Percentiles rank a stretch among this genome's conserved stretches.
phyloP scores from a whole-genome alignment of 2,329 filamentous ascomycete genomes.

The Stagonosporopsis rhizophila region DNA sequence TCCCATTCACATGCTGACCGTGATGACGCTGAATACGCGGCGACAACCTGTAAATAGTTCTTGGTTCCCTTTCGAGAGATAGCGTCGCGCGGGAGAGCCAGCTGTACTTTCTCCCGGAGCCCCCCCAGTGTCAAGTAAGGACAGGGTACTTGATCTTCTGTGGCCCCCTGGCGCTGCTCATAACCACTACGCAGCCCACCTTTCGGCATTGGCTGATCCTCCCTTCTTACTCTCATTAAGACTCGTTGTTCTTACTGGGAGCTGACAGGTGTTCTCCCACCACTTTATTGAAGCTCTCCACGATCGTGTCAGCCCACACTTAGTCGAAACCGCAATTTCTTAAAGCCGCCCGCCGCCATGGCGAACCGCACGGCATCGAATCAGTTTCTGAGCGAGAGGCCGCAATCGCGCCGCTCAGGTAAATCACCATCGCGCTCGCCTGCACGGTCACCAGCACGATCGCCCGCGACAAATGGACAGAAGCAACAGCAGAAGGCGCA shows the following conservation, averaged over 20 bases:
- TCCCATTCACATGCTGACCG: neutral
- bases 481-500: slow-evolving; percentile 48
- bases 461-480: slow-evolving; percentile 15
- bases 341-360: slow-evolving; percentile 43
- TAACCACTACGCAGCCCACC: slow-evolving; percentile 31
- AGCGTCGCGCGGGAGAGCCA: slow-evolving; percentile 25
- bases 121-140: slow-evolving; percentile 24
- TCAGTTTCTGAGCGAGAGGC: slow-evolving; percentile 43
- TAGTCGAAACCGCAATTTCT: slow-evolving; percentile 28
- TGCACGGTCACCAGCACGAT: slow-evolving; percentile 31
- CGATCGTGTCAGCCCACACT: slow-evolving; percentile 25
- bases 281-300: slow-evolving; percentile 20
- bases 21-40: slow-evolving; percentile 18
- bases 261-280: slow-evolving; percentile 20
- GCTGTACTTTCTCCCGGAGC: slow-evolving; percentile 39
- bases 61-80: slow-evolving; percentile 31
- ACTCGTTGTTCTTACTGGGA: slow-evolving; percentile 20
- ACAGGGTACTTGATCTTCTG: slow-evolving; percentile 36
- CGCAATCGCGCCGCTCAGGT: slow-evolving; percentile 38
- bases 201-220: slow-evolving; percentile 31
- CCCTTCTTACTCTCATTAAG: slow-evolving; percentile 48
- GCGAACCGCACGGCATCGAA: slow-evolving; percentile 42
- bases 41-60: slow-evolving; percentile 27
- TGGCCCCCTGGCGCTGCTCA: slow-evolving; percentile 32
- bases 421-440: slow-evolving; percentile 47